Evolutionary conservation across 2,329 filamentous ascomycete species (phyloP).

Genomic region (Zymoseptoria pseudotritici): DNA sequence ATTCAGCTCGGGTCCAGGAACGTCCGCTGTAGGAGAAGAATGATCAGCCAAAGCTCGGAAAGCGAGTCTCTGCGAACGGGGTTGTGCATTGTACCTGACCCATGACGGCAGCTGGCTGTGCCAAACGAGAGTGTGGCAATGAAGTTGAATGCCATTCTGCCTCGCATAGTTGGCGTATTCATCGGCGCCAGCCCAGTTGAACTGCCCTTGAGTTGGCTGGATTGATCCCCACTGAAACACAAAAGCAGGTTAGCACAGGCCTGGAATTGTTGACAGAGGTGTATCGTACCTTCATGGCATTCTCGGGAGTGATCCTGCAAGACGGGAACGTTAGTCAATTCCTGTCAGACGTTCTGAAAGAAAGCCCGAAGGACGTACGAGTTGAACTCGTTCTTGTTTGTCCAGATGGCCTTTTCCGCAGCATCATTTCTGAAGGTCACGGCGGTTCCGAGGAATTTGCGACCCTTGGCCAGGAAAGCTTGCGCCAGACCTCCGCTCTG

Average conservation of each 20-base stretch:
- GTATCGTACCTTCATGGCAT: slow-evolving; percentile 26
- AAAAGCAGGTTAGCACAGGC: neutral
- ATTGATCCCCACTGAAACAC: slow-evolving; percentile 31
- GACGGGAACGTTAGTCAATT: neutral
- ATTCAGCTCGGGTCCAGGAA: neutral
- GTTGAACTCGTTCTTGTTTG: neutral
- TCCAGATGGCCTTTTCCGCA: neutral
- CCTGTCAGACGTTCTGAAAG: neutral
- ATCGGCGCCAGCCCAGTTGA: slow-evolving; percentile 31
- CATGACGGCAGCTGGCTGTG: slow-evolving; percentile 35
- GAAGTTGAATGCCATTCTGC: slow-evolving; percentile 30
- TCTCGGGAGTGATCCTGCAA: slow-evolving; percentile 24
- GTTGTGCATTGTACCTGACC: slow-evolving; percentile 16
- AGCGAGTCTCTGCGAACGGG: neutral
- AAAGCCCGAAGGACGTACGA: neutral
- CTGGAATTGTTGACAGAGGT: neutral
- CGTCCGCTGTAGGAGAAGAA: neutral
- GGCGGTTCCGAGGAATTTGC: neutral
- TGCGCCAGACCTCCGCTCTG: neutral
- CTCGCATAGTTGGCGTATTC: slow-evolving; percentile 31
- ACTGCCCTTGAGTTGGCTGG: slow-evolving; percentile 29
- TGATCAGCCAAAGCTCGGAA: neutral
- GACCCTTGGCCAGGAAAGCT: neutral
- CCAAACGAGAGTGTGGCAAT: slow-evolving; percentile 39
- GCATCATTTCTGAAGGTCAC: neutral